phyloP scores from a whole-genome alignment of 257 asterid species.

The Salvia rosmarinus region DNA sequence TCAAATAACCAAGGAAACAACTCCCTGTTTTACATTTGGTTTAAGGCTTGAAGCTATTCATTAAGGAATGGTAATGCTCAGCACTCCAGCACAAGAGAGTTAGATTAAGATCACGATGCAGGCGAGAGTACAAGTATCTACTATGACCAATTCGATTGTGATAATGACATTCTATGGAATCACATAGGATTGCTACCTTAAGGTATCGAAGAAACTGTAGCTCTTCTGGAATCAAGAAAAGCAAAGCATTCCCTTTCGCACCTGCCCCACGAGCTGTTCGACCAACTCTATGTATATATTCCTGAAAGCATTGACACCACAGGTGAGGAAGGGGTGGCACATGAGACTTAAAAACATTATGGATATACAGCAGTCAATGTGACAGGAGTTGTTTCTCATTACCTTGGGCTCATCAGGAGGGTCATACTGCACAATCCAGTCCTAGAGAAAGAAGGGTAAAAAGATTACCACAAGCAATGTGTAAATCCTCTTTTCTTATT shows the following conservation, averaged over 20 bases:
- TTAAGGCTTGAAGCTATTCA: no score
- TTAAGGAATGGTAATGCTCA: neutral
- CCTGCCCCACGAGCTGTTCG: slow-evolving; percentile 99
- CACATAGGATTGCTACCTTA: slow-evolving; percentile 49
- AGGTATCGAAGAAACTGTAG: slow-evolving; percentile 76
- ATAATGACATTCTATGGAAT: slow-evolving; percentile 21
- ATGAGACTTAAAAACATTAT: slow-evolving; percentile 3
- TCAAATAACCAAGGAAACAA: neutral
- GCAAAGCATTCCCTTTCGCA: slow-evolving; percentile 89
- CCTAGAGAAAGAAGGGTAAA: slow-evolving; percentile 48
- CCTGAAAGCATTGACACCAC: slow-evolving; percentile 54
- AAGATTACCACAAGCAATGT: slow-evolving; percentile 4
- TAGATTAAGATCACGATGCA: neutral
- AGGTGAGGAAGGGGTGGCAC: neutral
- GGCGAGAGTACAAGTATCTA: neutral
- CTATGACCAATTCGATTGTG: slow-evolving; percentile 16
- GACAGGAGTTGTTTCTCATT: slow-evolving; percentile 9
- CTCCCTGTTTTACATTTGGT: neutral
- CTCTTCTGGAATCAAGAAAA: slow-evolving; percentile 95
- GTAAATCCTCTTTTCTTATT: neutral
- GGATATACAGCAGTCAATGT: slow-evolving; percentile 8
- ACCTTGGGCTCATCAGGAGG: slow-evolving; percentile 99
- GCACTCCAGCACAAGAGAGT: neutral
- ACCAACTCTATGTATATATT: slow-evolving; percentile 93
- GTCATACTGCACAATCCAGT: slow-evolving; percentile 98